Evolutionary conservation across 1,284 basidiomycete genomes (phyloP), one percentile per base, ranked within the genome.

Genomic region (Lentinula novae-zelandiae): DNA sequence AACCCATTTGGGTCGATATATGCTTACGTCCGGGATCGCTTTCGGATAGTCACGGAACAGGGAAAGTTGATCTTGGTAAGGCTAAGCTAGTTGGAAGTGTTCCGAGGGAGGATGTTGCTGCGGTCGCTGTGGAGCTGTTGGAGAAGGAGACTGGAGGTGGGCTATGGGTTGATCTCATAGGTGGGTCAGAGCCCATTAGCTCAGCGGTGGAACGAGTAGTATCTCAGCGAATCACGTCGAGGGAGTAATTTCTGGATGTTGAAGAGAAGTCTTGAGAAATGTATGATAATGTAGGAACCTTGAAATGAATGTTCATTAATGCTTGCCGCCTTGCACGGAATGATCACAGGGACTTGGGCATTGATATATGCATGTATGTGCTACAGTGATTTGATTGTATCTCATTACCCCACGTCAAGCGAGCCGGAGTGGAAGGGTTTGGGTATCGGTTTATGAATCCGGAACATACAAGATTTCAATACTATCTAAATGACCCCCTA

Each of bases 161-260:
- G 0, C 75, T 89, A 15, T 84, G 80, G 7, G 78, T 90, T 59
- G 87, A 91, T 68, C 66, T 90, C 17, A 79, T 86, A 53, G 82
- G 84, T 36, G 88, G 87, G 0, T 76, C 83, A 0, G 77, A 75
- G 0, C 74, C 78, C 0, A 76, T 90, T 54, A 72, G 78, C 57
- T 72, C 79, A 49, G 81, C 62, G 6, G 59, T 65, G 15, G 62
- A 65, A 6, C 44, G 52, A 9, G 64, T 63, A 17, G 55, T 58
- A 13, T 48, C 44, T 7, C 58, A 60, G 36, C 46, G 55, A 8
- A 44, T 63, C 34, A 60, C 62, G n/a, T 58, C 58, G 40, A 63
- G 53, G 55, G 62, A 63, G 42, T 63, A 54, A 22, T 6, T 46
- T 44, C 38, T 10, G 9, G 38, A 39, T 9, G 10, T 39, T 39